Conservation (phyloP, 768 basidiomycete genomes). For the Saitozyma podzolica region DNA sequence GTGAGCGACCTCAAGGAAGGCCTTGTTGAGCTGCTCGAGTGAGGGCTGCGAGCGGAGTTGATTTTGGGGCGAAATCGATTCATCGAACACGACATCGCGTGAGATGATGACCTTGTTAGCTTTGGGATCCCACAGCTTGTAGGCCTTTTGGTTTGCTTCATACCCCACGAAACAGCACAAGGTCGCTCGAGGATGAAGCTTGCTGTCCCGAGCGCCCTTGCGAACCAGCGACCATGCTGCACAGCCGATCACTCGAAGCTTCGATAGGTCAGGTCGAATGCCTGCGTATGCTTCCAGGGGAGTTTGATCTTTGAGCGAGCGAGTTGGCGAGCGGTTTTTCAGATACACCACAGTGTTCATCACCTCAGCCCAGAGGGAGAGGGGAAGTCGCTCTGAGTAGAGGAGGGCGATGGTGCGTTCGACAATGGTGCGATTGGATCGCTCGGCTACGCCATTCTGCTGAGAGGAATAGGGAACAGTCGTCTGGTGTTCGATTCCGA, state of each 20-base stretch:
- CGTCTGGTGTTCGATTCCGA: constrained; percentile 10
- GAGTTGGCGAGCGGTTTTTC: constrained; percentile 10
- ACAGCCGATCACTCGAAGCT: constrained; percentile 6
- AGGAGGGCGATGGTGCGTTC: constrained; percentile 8
- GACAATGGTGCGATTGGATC: constrained; percentile 8
- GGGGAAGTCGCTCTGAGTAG: constrained; percentile 8
- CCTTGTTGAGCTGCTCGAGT: too few species aligned
- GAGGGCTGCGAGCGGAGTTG: too few species aligned
- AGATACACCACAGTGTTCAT: constrained; percentile 12
- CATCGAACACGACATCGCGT: constrained; percentile 11
- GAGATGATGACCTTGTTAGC: constrained; percentile 3
- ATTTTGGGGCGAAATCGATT: not conserved
- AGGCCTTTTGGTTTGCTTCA: constrained; percentile 5
- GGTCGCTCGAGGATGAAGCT: constrained; percentile 4
- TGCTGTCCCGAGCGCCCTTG: constrained; percentile 4
- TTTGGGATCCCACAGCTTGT: constrained; percentile 9
- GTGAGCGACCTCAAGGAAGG: too few species aligned
- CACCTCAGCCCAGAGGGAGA: constrained; percentile 7
- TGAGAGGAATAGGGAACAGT: constrained; percentile 10
- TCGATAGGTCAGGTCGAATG: constrained; percentile 4
- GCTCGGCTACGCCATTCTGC: constrained; percentile 12
- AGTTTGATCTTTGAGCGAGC: constrained; percentile 4
- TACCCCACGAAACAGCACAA: constrained; percentile 7
- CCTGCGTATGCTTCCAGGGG: not conserved
- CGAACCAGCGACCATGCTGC: constrained; percentile 4